These are phyloP conservation scores for Colletotrichum sp. DNA, from an alignment of 2,329 filamentous ascomycete genomes.

Conservation along the genomic window DNA sequence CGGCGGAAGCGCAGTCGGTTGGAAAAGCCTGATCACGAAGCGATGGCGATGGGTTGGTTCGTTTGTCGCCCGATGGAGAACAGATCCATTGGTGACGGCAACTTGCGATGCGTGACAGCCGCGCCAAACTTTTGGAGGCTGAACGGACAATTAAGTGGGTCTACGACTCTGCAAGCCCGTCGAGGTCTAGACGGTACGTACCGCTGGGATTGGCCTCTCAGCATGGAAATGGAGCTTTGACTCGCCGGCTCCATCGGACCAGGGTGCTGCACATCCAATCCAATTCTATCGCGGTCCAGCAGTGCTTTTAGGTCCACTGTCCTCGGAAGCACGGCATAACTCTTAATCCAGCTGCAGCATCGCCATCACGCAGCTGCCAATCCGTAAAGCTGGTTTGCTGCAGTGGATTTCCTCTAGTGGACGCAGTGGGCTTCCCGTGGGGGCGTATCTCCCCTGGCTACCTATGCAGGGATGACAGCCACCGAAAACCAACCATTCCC, in stretches of 20 bases:
- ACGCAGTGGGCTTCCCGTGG: conserved; percentile 10
- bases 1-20: background rate
- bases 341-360: conserved; percentile 3
- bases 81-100: conserved; percentile 2
- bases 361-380: background rate
- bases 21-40: background rate
- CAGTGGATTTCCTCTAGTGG: background rate
- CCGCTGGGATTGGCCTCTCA: background rate
- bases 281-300: background rate
- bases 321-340: background rate
- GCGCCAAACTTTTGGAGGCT: conserved; percentile 23
- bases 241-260: background rate
- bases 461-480: conserved; percentile 13
- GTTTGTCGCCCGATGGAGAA: background rate
- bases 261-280: background rate
- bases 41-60: background rate
- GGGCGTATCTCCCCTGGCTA: conserved; percentile 8
- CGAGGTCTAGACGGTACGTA: background rate
- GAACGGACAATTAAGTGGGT: conserved; percentile 8
- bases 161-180: background rate
- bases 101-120: conserved; percentile 10
- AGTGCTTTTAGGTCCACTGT: background rate
- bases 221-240: background rate
- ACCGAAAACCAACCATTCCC: conserved; percentile 14
- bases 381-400: background rate